These are phyloP conservation scores for Aquilaria agallochum DNA, from an alignment of 441 rosid species.

Conservation along the genomic window DNA sequence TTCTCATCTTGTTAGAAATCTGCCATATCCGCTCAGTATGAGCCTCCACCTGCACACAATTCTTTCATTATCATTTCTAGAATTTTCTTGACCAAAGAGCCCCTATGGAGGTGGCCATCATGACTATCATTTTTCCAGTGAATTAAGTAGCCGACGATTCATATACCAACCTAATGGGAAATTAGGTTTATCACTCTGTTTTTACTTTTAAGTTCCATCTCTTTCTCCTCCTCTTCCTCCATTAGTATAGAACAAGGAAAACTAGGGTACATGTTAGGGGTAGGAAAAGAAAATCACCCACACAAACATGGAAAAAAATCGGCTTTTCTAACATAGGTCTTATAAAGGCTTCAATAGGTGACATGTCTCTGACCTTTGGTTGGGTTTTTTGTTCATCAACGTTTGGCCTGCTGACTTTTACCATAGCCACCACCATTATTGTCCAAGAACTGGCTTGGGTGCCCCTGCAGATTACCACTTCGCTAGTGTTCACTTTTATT, in stretches of 20 bases:
- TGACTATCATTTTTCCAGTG: too few species aligned
- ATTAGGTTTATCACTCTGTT: too few species aligned
- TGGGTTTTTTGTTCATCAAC: constrained; percentile 79
- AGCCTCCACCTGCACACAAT: too few species aligned
- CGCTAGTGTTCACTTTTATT: constrained; percentile 53
- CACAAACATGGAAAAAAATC: too few species aligned
- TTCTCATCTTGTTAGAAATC: too few species aligned
- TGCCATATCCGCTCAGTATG: too few species aligned
- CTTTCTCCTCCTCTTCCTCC: background rate
- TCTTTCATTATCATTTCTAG: too few species aligned
- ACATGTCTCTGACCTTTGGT: constrained; percentile 52
- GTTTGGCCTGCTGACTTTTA: constrained; percentile 57
- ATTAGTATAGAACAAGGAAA: background rate
- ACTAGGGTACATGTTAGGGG: background rate
- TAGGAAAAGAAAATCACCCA: too few species aligned
- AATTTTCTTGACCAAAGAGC: too few species aligned
- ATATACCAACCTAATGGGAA: too few species aligned
- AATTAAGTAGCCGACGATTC: too few species aligned
- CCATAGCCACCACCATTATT: constrained; percentile 44
- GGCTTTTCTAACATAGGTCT: constrained; percentile 39
- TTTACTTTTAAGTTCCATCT: background rate
- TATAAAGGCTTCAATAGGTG: constrained; percentile 63
- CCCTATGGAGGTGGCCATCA: too few species aligned
- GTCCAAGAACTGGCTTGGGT: constrained; percentile 45
- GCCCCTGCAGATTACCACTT: constrained; percentile 41